These are phyloP conservation scores for Phycomyces blakesleeanus DNA, from an alignment of 192 early-diverging fungal genomes.

Conservation along the genomic window DNA sequence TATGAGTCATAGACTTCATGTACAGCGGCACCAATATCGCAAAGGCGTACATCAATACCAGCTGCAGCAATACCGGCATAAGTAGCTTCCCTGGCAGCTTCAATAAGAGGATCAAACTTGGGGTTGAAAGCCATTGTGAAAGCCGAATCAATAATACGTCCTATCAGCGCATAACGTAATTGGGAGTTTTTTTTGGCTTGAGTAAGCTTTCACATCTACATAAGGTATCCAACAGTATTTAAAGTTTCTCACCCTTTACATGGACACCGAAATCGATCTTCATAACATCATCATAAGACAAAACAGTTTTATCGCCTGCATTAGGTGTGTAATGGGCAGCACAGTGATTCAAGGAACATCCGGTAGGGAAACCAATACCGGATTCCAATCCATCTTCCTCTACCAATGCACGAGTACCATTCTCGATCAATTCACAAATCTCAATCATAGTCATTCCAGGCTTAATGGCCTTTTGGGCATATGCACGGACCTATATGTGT, in stretches of 20 bases:
- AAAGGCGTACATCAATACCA: slow-evolving; percentile 94
- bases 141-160: slow-evolving; percentile 91
- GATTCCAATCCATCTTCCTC: slow-evolving; percentile 83
- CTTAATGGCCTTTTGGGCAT: slow-evolving; percentile 77
- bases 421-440: slow-evolving; percentile 90
- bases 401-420: slow-evolving; percentile 84
- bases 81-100: slow-evolving; percentile 91
- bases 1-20: slow-evolving; percentile 99
- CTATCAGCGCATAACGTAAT: slow-evolving; percentile 25
- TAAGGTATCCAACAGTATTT: background rate
- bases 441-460: slow-evolving; percentile 96
- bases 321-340: slow-evolving; percentile 99
- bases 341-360: slow-evolving; percentile 88
- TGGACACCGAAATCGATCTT: slow-evolving; percentile 98
- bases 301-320: slow-evolving; percentile 88
- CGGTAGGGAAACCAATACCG: slow-evolving; percentile 95
- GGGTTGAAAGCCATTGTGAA: slow-evolving; percentile 94
- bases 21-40: slow-evolving; percentile 93
- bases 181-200: no score
- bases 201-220: background rate
- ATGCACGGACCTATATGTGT: slow-evolving; percentile 80
- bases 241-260: slow-evolving; percentile 60
- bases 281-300: slow-evolving; percentile 87
- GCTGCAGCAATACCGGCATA: slow-evolving; percentile 92
- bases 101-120: slow-evolving; percentile 77